Evolutionary conservation across 208 protist species (phyloP).

Genomic region (Crithidia fasciculata): DNA sequence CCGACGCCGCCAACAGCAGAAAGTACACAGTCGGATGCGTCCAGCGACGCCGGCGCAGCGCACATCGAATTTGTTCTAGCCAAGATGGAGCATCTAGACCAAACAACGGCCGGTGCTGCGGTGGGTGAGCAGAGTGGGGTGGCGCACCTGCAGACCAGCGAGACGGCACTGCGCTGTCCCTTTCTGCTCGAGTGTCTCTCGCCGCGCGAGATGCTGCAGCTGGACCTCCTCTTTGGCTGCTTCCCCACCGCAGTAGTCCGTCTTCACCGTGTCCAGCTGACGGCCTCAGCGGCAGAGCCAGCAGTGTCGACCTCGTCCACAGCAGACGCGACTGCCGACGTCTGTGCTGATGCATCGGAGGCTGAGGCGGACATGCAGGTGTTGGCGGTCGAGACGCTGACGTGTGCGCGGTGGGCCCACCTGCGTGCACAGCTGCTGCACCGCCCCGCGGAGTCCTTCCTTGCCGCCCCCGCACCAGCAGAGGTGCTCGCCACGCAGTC

Average conservation of each 20-base stretch:
- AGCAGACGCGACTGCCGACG: not conserved
- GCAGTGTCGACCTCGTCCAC: not conserved
- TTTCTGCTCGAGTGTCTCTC: slow-evolving; percentile 59
- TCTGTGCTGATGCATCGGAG: not conserved
- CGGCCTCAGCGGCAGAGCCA: not conserved
- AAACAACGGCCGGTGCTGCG: slow-evolving; percentile 11
- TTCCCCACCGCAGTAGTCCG: slow-evolving; percentile 55
- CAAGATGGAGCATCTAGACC: slow-evolving; percentile 80
- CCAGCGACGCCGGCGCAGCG: not conserved
- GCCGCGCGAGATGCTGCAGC: slow-evolving; percentile 53
- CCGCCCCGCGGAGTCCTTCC: slow-evolving; percentile 30
- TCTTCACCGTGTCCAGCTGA: slow-evolving; percentile 64
- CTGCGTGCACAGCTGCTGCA: slow-evolving; percentile 21
- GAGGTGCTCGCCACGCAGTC: slow-evolving; percentile 34
- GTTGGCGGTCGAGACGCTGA: slow-evolving; percentile 29
- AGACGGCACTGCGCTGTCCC: slow-evolving; percentile 18
- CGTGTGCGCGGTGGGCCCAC: slow-evolving; percentile 11
- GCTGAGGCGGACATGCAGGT: slow-evolving; percentile 17
- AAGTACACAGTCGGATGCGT: not conserved
- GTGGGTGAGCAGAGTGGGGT: not conserved
- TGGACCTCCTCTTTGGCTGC: slow-evolving; percentile 59
- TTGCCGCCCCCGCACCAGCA: slow-evolving; percentile 16
- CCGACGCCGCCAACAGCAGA: not conserved
- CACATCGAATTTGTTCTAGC: slow-evolving; percentile 32
- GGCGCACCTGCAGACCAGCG: not conserved